Conservation (phyloP, 805 yeast species). For the Pichia cephalocereana region DNA sequence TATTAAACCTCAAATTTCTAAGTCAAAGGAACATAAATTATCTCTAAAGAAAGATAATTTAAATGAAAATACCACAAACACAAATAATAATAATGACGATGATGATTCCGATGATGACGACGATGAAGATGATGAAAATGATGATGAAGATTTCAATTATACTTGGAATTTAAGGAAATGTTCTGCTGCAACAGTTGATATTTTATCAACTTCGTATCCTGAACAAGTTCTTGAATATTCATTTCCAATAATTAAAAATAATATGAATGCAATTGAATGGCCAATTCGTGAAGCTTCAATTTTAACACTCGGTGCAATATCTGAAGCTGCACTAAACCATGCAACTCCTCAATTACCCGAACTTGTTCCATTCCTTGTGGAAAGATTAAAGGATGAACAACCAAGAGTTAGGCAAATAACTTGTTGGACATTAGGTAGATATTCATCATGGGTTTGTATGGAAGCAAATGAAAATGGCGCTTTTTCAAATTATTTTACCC, state of each 20-base stretch:
- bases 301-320: constrained; percentile 89
- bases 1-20: constrained; percentile 72
- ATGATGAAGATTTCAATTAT: constrained; percentile 59
- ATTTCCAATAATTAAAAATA: constrained; percentile 67
- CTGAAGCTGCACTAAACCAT: constrained; percentile 74
- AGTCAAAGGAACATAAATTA: constrained; percentile 39
- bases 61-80: neutral
- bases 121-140: constrained; percentile 61
- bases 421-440: constrained; percentile 92
- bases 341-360: constrained; percentile 68
- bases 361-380: constrained; percentile 76
- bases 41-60: constrained; percentile 12
- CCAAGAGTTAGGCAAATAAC: constrained; percentile 87
- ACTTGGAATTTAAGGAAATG: constrained; percentile 93
- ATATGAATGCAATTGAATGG: constrained; percentile 69
- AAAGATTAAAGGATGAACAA: constrained; percentile 63
- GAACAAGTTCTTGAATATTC: constrained; percentile 54
- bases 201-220: constrained; percentile 61
- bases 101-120: constrained; percentile 35
- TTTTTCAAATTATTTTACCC: constrained; percentile 59
- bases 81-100: constrained; percentile 3
- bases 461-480: constrained; percentile 56
- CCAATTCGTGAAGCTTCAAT: constrained; percentile 88
- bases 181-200: constrained; percentile 87
- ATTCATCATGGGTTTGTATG: constrained; percentile 69